phyloP scores from a whole-genome alignment of 176 grass and related monocot species.

The Alopecurus myosuroides region DNA sequence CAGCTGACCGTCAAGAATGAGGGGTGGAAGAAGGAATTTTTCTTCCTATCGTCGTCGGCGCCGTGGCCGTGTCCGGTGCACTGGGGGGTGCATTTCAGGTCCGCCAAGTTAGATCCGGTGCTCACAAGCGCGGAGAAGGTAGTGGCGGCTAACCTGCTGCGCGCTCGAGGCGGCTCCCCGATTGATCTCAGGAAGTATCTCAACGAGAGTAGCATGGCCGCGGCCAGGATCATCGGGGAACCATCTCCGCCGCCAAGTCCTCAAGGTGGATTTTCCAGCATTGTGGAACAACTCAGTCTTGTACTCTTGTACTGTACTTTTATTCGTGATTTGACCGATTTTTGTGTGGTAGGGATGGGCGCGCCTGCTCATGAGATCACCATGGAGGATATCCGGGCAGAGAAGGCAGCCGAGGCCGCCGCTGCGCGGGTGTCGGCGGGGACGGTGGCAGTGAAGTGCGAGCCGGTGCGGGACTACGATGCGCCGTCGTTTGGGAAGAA shows the following conservation, averaged over 20 bases:
- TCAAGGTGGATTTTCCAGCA: not conserved
- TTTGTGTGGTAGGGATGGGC: not conserved
- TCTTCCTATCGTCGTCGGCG: not conserved
- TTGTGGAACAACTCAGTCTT: no score
- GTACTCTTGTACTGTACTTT: no score
- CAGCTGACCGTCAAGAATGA: not conserved
- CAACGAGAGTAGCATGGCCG: not conserved
- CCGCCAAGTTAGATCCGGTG: not conserved
- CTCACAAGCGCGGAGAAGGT: not conserved
- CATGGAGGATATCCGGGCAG: constrained; percentile 1
- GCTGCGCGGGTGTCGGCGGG: no score
- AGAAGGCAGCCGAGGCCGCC: constrained; percentile 1
- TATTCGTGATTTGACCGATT: not conserved
- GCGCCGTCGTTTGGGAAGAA: not conserved
- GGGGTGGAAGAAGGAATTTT: not conserved
- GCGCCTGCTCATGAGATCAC: not conserved
- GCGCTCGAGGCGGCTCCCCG: not conserved
- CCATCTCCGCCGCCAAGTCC: not conserved
- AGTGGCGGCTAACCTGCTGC: not conserved
- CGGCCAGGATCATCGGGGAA: not conserved
- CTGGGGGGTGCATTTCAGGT: not conserved
- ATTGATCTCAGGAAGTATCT: not conserved
- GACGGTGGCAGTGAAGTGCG: not conserved
- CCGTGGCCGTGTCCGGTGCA: not conserved
- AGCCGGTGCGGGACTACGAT: not conserved